Conservation (phyloP, 1,139 yeast species). For the Lodderomyces metapsilosis region DNA sequence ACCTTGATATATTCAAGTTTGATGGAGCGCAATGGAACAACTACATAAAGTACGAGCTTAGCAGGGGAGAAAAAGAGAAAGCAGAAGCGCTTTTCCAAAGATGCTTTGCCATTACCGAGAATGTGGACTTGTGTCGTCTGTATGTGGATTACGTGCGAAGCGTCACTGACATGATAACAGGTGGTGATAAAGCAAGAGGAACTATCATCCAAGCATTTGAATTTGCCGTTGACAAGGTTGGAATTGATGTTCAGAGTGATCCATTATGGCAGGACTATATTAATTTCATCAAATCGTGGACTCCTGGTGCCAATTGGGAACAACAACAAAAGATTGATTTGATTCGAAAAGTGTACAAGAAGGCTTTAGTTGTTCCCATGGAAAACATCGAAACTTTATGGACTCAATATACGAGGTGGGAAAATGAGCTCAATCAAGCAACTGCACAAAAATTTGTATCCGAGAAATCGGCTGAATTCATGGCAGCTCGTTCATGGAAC, state of each 20-base stretch:
- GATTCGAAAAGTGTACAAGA: constrained; percentile 71
- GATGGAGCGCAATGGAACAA: constrained; percentile 65
- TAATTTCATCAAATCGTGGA: constrained; percentile 76
- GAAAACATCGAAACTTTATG: constrained; percentile 74
- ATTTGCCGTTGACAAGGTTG: constrained; percentile 75
- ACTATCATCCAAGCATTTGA: constrained; percentile 81
- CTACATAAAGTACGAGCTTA: constrained; percentile 68
- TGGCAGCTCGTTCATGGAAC: constrained; percentile 81
- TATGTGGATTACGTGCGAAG: constrained; percentile 80
- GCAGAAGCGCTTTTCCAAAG: constrained; percentile 66
- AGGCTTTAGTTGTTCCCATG: constrained; percentile 69
- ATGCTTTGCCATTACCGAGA: constrained; percentile 57
- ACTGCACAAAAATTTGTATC: constrained; percentile 86
- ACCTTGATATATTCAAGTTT: constrained; percentile 63
- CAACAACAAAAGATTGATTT: constrained; percentile 79
- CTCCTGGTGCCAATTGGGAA: constrained; percentile 81
- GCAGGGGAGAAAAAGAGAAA: constrained; percentile 63
- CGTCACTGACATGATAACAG: constrained; percentile 74
- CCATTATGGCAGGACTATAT: constrained; percentile 81
- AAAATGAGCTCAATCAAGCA: constrained; percentile 67
- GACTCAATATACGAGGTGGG: constrained; percentile 82
- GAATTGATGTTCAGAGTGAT: constrained; percentile 72
- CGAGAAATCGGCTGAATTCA: constrained; percentile 81
- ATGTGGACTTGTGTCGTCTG: constrained; percentile 67
- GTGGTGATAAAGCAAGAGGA: constrained; percentile 81